Evolutionary conservation across 1,139 yeast species (phyloP).

Genomic region (Lodderomyces elongisporus): DNA sequence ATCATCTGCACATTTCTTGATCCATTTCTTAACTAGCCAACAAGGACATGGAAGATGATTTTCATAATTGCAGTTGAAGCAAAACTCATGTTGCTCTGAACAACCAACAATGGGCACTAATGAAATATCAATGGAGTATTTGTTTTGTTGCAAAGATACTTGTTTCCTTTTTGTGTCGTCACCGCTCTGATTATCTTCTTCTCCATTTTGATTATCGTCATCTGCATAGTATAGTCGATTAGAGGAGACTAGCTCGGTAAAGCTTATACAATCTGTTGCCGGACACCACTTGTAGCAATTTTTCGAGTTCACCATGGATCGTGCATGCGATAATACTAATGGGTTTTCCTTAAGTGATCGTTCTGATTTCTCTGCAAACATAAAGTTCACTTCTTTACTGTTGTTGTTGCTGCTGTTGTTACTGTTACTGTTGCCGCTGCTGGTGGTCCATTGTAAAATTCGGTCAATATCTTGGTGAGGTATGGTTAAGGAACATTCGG

Average conservation of each 20-base stretch:
- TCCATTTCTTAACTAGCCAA: conserved; percentile 64
- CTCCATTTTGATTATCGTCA: neutral
- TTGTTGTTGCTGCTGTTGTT: neutral
- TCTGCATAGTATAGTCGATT: neutral
- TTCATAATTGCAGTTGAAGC: conserved; percentile 71
- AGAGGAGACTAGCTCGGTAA: conserved; percentile 42
- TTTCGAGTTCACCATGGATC: conserved; percentile 46
- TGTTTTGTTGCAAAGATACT: conserved; percentile 7
- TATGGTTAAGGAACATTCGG: conserved; percentile 27
- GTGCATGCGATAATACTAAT: conserved; percentile 30
- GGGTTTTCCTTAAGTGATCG: conserved; percentile 10
- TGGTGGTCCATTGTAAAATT: conserved; percentile 10
- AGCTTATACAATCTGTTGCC: conserved; percentile 65
- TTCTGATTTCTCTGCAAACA: conserved; percentile 8
- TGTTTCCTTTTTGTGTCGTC: conserved; percentile 15
- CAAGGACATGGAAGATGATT: conserved; percentile 88
- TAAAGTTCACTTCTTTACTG: conserved; percentile 3
- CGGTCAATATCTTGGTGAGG: conserved; percentile 29
- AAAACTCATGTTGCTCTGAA: conserved; percentile 62
- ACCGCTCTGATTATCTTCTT: conserved; percentile 17
- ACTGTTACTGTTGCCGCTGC: neutral
- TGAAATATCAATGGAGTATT: conserved; percentile 23
- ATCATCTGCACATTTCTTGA: conserved; percentile 76
- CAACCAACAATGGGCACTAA: conserved; percentile 66
- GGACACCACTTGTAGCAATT: conserved; percentile 74